These are phyloP conservation scores for Tuber magnatum DNA, from an alignment of 495 filamentous ascomycete species.

Conservation along the genomic window DNA sequence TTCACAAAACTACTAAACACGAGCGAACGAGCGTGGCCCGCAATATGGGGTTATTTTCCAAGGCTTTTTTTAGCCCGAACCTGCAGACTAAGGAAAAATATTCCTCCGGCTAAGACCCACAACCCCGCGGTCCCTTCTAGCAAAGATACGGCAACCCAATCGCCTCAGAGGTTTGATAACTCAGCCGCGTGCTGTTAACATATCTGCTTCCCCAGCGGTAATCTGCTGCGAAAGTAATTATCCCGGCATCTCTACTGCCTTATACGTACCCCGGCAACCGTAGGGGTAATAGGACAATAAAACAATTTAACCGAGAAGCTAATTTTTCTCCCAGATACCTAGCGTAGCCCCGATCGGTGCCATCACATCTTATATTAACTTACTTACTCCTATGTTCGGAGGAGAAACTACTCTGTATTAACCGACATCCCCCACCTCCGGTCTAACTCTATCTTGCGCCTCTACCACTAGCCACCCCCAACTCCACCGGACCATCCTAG, in stretches of 20 bases:
- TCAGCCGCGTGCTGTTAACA: neutral
- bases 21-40: neutral
- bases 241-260: neutral
- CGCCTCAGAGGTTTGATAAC: neutral
- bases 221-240: neutral
- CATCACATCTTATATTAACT: neutral
- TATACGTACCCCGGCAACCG: neutral
- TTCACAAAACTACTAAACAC: neutral
- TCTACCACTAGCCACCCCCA: neutral
- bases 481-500: neutral
- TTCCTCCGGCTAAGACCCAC: neutral
- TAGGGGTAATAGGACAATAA: neutral
- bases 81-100: neutral
- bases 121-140: neutral
- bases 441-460: neutral
- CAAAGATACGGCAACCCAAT: neutral
- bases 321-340: neutral
- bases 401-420: neutral
- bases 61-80: neutral
- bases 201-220: neutral
- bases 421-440: neutral
- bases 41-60: neutral
- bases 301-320: neutral
- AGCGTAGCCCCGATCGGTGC: neutral
- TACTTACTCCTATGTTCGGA: neutral